These are phyloP conservation scores for Zygosaccharomyces sapae DNA, from an alignment of 1,139 yeast species.

Conservation along the genomic window DNA sequence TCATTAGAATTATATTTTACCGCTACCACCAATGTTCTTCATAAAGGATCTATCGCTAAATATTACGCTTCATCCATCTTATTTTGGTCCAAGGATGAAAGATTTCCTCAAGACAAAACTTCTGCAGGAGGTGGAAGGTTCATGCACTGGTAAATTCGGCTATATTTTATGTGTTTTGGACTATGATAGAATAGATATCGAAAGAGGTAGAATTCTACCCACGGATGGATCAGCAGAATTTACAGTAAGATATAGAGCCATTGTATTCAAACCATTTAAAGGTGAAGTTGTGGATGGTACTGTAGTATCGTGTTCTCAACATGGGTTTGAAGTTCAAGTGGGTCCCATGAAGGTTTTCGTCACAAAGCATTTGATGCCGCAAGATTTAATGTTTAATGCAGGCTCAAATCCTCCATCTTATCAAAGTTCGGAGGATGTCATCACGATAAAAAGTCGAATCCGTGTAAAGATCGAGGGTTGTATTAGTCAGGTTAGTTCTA, in stretches of 20 bases:
- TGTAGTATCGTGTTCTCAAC: conserved; percentile 88
- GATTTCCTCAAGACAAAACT: conserved; percentile 84
- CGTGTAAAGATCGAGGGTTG: conserved; percentile 96
- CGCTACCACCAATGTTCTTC: conserved; percentile 37
- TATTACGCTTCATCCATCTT: conserved; percentile 92
- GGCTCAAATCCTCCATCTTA: conserved; percentile 98
- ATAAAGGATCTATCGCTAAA: conserved; percentile 85
- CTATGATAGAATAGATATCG: conserved; percentile 91
- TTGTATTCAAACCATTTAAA: conserved; percentile 97
- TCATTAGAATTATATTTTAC: background rate
- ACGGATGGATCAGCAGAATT: conserved; percentile 93
- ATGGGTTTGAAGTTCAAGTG: conserved; percentile 97
- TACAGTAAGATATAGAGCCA: conserved; percentile 92
- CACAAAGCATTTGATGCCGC: conserved; percentile 89
- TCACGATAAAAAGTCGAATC: conserved; percentile 89
- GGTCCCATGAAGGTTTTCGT: conserved; percentile 96
- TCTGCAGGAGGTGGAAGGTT: conserved; percentile 94
- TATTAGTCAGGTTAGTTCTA: conserved; percentile 94
- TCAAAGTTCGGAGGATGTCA: conserved; percentile 90
- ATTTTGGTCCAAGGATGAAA: conserved; percentile 97
- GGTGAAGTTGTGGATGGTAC: conserved; percentile 98
- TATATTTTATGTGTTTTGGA: conserved; percentile 94
- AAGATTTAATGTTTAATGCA: conserved; percentile 90
- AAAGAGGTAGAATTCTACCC: conserved; percentile 88
- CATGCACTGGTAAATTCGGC: conserved; percentile 98